phyloP scores from a whole-genome alignment of 2,329 filamentous ascomycete genomes.

The Saccharata proteae region DNA sequence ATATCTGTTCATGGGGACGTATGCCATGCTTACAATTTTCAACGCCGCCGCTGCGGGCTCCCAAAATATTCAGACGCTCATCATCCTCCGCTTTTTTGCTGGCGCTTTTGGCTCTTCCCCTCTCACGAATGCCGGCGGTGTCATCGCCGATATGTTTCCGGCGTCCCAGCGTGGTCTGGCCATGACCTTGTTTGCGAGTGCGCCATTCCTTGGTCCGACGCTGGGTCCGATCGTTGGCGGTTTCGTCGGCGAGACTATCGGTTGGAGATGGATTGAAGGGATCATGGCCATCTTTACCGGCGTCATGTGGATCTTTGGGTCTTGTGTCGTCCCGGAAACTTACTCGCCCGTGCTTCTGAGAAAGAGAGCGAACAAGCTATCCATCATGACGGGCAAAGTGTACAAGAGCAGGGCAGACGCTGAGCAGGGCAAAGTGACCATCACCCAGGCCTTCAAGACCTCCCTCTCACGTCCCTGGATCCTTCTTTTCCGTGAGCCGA shows the following conservation, averaged over 20 bases:
- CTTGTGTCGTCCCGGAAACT: conserved; percentile 53
- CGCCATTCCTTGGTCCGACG: conserved; percentile 13
- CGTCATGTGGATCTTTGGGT: conserved; percentile 35
- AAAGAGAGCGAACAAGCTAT: conserved; percentile 46
- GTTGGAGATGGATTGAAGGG: conserved; percentile 17
- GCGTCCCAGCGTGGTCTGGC: conserved; percentile 17
- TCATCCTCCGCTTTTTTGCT: conserved; percentile 35
- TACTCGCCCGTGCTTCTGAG: conserved; percentile 48
- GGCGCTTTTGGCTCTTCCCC: conserved; percentile 32
- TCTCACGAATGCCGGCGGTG: conserved; percentile 34
- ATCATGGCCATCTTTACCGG: conserved; percentile 45
- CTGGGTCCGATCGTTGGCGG: conserved; percentile 14
- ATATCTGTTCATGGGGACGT: conserved; percentile 24
- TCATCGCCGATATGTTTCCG: conserved; percentile 35
- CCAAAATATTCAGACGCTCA: conserved; percentile 31
- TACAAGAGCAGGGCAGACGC: conserved; percentile 12
- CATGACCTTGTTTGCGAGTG: conserved; percentile 11
- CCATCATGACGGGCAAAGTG: conserved; percentile 45
- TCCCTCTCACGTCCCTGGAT: conserved; percentile 38
- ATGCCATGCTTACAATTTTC: conserved; percentile 25
- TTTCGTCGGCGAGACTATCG: conserved; percentile 12
- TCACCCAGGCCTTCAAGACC: conserved; percentile 24
- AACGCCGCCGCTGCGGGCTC: conserved; percentile 31
- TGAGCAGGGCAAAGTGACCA: conserved; percentile 5
- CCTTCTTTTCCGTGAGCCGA: conserved; percentile 38